These are phyloP conservation scores for Cercospora sp. DNA, from an alignment of 2,329 filamentous ascomycete genomes.

Conservation along the genomic window DNA sequence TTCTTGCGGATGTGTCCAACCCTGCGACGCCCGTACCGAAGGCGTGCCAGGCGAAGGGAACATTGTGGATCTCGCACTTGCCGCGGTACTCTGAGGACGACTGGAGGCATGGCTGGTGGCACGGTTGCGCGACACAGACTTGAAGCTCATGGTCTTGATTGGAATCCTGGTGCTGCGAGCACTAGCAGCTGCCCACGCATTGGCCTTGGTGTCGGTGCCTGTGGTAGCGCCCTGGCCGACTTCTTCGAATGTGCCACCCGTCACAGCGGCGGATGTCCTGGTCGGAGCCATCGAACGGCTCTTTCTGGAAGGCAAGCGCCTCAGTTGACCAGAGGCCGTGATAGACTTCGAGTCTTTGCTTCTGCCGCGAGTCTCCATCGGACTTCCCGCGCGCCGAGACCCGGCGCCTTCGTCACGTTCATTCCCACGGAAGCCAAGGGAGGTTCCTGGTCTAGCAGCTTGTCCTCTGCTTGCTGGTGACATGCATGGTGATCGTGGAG, in stretches of 20 bases:
- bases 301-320: neutral
- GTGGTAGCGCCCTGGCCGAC: neutral
- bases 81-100: neutral
- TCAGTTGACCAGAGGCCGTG: neutral
- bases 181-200: slow-evolving; percentile 12
- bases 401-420: neutral
- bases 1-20: neutral
- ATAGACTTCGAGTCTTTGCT: neutral
- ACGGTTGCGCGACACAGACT: neutral
- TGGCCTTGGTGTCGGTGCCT: neutral
- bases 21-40: neutral
- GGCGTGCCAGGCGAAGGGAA: neutral
- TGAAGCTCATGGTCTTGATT: slow-evolving; percentile 8
- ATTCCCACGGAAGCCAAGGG: neutral
- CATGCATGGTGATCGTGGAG: neutral
- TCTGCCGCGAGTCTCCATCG: neutral
- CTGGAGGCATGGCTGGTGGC: slow-evolving; percentile 3
- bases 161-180: slow-evolving; percentile 12
- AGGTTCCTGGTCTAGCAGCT: neutral
- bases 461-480: neutral
- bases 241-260: neutral
- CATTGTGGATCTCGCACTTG: neutral
- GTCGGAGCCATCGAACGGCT: slow-evolving; percentile 3
- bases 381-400: neutral
- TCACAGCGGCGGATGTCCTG: neutral